Percentiles rank a stretch among this genome's conserved stretches.
Conservation (phyloP, 2,329 filamentous ascomycete species). For the Incumbomyces lentus region DNA sequence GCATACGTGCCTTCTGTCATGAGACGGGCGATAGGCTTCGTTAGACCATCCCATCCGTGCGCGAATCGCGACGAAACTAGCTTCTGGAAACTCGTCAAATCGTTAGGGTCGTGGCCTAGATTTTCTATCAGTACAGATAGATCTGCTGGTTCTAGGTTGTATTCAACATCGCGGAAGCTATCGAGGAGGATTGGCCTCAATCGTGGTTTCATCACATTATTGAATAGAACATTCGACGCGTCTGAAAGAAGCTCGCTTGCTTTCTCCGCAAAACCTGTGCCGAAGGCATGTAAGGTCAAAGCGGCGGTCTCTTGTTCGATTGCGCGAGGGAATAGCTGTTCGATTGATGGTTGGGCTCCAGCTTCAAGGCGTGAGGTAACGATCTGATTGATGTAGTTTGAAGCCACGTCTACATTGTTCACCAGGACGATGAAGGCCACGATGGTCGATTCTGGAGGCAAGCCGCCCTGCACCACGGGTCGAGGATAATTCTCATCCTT, state of each 20-base stretch:
- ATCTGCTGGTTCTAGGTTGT: slow-evolving; percentile 50
- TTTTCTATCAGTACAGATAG: slow-evolving; percentile 14
- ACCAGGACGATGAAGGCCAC: slow-evolving; percentile 84
- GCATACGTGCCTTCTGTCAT: slow-evolving; percentile 69
- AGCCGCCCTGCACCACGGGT: slow-evolving; percentile 62
- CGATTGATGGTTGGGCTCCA: slow-evolving; percentile 28
- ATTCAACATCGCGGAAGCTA: slow-evolving; percentile 85
- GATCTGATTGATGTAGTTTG: slow-evolving; percentile 83
- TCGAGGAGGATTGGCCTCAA: slow-evolving; percentile 77
- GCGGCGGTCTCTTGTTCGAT: slow-evolving; percentile 63
- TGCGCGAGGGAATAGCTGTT: slow-evolving; percentile 60
- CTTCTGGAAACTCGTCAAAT: slow-evolving; percentile 57
- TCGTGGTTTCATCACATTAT: slow-evolving; percentile 74
- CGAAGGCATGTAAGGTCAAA: slow-evolving; percentile 51
- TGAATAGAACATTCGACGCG: slow-evolving; percentile 74
- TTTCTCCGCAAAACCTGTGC: slow-evolving; percentile 64
- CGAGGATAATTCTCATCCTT: slow-evolving; percentile 88
- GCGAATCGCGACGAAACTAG: slow-evolving; percentile 52
- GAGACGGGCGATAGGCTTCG: slow-evolving; percentile 72
- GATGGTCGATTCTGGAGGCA: slow-evolving; percentile 80
- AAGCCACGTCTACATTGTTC: slow-evolving; percentile 88
- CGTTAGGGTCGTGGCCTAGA: slow-evolving; percentile 25
- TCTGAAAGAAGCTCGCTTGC: slow-evolving; percentile 73
- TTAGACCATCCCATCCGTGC: slow-evolving; percentile 72
- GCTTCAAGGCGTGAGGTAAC: slow-evolving; percentile 55